Percentiles rank a stretch among this genome's conserved stretches.
Evolutionary conservation across 345 rosid species (phyloP).

Genomic region (Schrenkiella parvula): DNA sequence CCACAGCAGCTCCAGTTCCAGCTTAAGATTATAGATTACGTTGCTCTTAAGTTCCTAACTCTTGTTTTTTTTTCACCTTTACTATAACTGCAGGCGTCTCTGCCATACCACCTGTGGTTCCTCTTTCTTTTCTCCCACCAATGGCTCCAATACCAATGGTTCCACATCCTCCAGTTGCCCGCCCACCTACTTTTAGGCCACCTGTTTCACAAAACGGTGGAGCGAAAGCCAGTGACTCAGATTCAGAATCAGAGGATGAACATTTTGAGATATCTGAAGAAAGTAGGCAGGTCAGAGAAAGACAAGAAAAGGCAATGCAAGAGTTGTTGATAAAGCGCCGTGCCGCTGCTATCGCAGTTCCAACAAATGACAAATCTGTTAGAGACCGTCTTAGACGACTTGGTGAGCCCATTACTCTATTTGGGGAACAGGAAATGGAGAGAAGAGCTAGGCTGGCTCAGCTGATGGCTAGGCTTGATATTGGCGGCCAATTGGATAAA

Average conservation of each 20-base stretch:
- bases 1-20: too few species aligned
- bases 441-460: constrained; percentile 81
- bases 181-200: constrained; percentile 55
- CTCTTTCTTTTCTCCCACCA: constrained; percentile 43
- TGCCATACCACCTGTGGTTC: constrained; percentile 32
- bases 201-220: constrained; percentile 61
- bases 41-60: too few species aligned
- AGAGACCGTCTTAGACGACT: constrained; percentile 84
- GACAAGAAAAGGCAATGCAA: constrained; percentile 87
- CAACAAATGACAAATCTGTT: constrained; percentile 92
- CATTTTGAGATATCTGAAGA: constrained; percentile 65
- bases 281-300: constrained; percentile 63
- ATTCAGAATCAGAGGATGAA: constrained; percentile 61
- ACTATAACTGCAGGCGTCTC: constrained; percentile 29
- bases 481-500: constrained; percentile 78
- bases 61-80: too few species aligned
- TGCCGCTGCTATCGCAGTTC: constrained; percentile 92
- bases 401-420: constrained; percentile 87
- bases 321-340: constrained; percentile 80
- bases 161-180: constrained; percentile 46
- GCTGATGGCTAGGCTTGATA: constrained; percentile 85
- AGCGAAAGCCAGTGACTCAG: constrained; percentile 45
- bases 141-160: constrained; percentile 56
- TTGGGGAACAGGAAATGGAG: constrained; percentile 98
- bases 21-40: too few species aligned